A percentile compares a stretch with the other conserved stretches of the same genome.
phyloP scores from a whole-genome alignment of 257 asterid species.

The Solanum ossicruentum region DNA sequence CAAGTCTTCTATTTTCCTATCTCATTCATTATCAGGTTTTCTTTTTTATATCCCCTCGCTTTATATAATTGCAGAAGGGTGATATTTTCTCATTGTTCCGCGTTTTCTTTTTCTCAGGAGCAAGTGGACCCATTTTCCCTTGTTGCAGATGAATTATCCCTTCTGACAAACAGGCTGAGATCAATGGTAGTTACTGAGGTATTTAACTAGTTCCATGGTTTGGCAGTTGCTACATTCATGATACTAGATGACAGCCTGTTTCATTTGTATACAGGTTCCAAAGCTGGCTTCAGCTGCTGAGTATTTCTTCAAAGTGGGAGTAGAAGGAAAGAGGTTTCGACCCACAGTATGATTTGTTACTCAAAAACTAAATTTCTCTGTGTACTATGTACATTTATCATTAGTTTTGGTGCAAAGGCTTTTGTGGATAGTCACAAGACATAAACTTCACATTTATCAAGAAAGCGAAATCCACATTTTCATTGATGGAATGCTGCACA shows the following conservation, averaged over 20 bases:
- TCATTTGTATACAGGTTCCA: slow-evolving; percentile 57
- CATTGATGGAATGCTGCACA: background rate
- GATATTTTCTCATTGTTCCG: background rate
- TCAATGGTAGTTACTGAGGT: slow-evolving; percentile 98
- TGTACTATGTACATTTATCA: background rate
- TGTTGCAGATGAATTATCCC: slow-evolving; percentile 87
- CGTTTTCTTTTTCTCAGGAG: slow-evolving; percentile 39
- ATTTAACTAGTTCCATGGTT: slow-evolving; percentile 10
- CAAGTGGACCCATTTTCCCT: slow-evolving; percentile 85
- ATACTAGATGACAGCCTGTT: background rate
- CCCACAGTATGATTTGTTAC: slow-evolving; percentile 60
- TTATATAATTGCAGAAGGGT: background rate
- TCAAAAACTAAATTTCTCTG: background rate
- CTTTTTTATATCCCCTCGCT: background rate
- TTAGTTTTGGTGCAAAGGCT: background rate
- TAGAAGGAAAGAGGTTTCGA: slow-evolving; percentile 91
- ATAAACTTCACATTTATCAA: background rate
- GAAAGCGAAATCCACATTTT: background rate
- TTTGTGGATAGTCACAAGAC: background rate
- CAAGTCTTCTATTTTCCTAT: background rate
- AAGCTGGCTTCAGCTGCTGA: slow-evolving; percentile 98
- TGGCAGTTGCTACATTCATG: slow-evolving; percentile 1
- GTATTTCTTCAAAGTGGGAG: slow-evolving; percentile 81
- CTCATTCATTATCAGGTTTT: background rate
- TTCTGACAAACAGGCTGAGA: slow-evolving; percentile 73